A percentile compares a stretch with the other conserved stretches of the same genome.
phyloP scores from a whole-genome alignment of 805 yeast species.

The Saccharomycopsis sp. region DNA sequence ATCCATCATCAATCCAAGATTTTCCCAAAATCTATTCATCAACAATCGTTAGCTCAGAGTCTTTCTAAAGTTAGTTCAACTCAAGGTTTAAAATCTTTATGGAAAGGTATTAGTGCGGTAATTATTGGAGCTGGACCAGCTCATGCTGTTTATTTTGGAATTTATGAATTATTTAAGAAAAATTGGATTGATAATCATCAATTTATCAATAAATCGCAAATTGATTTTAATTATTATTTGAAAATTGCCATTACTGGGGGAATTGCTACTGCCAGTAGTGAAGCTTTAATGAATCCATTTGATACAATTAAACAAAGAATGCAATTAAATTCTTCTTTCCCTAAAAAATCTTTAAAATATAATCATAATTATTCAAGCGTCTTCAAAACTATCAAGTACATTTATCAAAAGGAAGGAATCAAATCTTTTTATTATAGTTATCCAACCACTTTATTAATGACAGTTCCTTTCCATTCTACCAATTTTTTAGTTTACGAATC shows the following conservation, averaged over 20 bases:
- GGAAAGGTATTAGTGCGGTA: constrained; percentile 92
- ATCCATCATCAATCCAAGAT: background rate
- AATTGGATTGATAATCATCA: constrained; percentile 27
- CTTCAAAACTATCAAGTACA: constrained; percentile 32
- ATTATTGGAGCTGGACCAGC: constrained; percentile 98
- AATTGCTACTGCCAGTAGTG: constrained; percentile 81
- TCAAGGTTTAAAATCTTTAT: constrained; percentile 81
- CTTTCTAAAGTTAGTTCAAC: constrained; percentile 66
- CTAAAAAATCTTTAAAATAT: constrained; percentile 23
- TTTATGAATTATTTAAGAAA: constrained; percentile 63
- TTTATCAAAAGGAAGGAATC: constrained; percentile 56
- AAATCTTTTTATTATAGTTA: constrained; percentile 80
- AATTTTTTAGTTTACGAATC: constrained; percentile 90
- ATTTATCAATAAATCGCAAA: constrained; percentile 26
- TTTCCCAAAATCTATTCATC: constrained; percentile 30
- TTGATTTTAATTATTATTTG: constrained; percentile 10
- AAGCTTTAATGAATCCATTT: constrained; percentile 95
- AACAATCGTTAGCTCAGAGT: constrained; percentile 55
- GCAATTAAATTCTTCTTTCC: constrained; percentile 41
- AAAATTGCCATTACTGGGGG: constrained; percentile 76
- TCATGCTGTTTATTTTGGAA: constrained; percentile 90
- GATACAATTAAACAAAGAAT: constrained; percentile 93
- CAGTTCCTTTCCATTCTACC: constrained; percentile 88
- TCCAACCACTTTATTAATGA: constrained; percentile 87
- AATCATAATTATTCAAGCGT: constrained; percentile 12